Base-by-base conservation (phyloP, 2,329 filamentous ascomycete species). In the Botryotinia narcissicola region DNA sequence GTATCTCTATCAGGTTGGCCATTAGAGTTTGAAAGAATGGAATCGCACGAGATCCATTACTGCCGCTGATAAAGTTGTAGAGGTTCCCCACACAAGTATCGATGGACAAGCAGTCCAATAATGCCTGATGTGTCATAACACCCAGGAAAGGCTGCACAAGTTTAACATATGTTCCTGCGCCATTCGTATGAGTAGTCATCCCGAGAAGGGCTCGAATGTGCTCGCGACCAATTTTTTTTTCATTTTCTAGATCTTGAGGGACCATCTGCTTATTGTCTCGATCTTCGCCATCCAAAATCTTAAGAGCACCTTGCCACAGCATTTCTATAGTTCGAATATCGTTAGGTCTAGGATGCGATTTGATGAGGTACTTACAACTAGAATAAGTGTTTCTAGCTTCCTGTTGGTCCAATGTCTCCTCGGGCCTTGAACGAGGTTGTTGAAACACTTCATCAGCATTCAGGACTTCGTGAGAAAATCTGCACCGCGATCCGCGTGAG, bases 341-440 rank as follows among this genome's bases (percentile, higher is more conserved):
- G 44, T 75, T 75, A 35, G 35, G 9, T 25, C 7, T 60, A 16
- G 76, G 76, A 4, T 2, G 60, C 3, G 29, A 54, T 51, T 75
- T 77, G 54, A 78, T 69, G 20, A 77, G 68, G 12, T 70, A 60
- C 62, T 74, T 75, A 76, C 75, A 78, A 29, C 60, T 51, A 25
- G 73, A 76, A 64, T 76, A 78, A 20, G 72, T 40, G 48, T 44
- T 54, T 54, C 70, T 74, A 4, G 60, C 70, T 18, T 54, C 59
- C 66, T 54, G 29, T 61, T 77, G 73, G 57, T 75, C 74, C 10
- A 63, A 54, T 35, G 75, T 76, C 51, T 78, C 74, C 72, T 35
- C 66, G 29, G 48, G 12, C 12, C 48, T 54, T 9, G 25, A 54
- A 54, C 48, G 25, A 54, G 25, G 48, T 54, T 54, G 48, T n/a